Conservation (phyloP, 2,329 filamentous ascomycete species). For the Amylocarpus encephaloides region DNA sequence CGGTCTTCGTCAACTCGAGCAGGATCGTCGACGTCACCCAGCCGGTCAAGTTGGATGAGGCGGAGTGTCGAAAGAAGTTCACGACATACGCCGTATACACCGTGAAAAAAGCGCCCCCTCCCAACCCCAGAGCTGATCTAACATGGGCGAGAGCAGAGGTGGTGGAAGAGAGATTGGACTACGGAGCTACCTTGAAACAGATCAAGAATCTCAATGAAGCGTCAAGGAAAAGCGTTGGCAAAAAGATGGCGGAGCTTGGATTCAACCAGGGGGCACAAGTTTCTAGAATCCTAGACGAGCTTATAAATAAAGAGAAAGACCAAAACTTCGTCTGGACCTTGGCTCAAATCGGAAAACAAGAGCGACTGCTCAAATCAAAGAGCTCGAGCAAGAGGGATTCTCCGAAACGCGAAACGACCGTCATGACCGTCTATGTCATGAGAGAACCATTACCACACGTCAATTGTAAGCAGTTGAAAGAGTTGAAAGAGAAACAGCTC, state of each 20-base stretch:
- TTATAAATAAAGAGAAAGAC: constrained; percentile 21
- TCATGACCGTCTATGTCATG: constrained; percentile 27
- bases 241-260: constrained; percentile 26
- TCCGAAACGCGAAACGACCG: constrained; percentile 20
- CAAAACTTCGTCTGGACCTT: constrained; percentile 27
- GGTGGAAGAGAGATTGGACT: constrained; percentile 21
- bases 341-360: constrained; percentile 23
- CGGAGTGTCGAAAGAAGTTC: constrained; percentile 22
- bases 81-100: constrained; percentile 23
- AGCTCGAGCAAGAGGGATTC: constrained; percentile 10
- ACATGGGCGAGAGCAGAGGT: constrained; percentile 27
- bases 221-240: constrained; percentile 17
- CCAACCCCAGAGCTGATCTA: constrained; percentile 18
- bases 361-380: constrained; percentile 9
- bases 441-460: constrained; percentile 12
- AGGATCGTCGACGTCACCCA: constrained; percentile 20
- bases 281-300: constrained; percentile 23
- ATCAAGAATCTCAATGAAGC: constrained; percentile 25
- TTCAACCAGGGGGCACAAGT: constrained; percentile 27
- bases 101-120: constrained; percentile 21
- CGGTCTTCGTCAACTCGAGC: constrained; percentile 15
- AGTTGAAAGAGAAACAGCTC: constrained; percentile 18
- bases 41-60: constrained; percentile 17
- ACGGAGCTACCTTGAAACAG: constrained; percentile 25
- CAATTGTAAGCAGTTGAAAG: constrained; percentile 9